Conservation (phyloP, 2,329 filamentous ascomycete genomes). For the Penicillium occitanis region DNA sequence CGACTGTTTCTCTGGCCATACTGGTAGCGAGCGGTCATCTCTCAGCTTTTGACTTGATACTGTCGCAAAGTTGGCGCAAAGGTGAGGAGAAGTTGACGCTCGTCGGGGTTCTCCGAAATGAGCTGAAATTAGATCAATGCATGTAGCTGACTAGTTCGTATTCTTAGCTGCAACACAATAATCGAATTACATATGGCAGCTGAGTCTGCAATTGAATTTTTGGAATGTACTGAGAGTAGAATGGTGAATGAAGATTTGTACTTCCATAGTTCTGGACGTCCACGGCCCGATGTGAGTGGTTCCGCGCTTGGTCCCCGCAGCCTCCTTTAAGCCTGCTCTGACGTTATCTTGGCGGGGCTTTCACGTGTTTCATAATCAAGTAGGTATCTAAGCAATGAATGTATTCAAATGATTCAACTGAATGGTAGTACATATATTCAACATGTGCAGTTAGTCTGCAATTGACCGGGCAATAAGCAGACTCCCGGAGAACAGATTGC, state of each 20-base stretch:
- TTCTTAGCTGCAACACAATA: not conserved
- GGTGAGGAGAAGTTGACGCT: not conserved
- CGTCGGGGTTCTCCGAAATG: constrained; percentile 7
- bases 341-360: constrained; percentile 22
- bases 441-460: constrained; percentile 5
- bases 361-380: not conserved
- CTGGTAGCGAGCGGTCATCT: constrained; percentile 36
- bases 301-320: constrained; percentile 9
- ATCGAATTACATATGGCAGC: not conserved
- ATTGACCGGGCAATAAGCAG: not conserved
- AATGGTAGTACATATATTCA: constrained; percentile 12
- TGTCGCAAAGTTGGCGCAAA: constrained; percentile 7
- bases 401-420: not conserved
- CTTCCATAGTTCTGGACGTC: not conserved
- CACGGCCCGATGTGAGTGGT: not conserved
- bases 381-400: not conserved
- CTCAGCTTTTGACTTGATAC: constrained; percentile 25
- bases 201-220: not conserved
- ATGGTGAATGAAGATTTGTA: not conserved
- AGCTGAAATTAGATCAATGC: not conserved
- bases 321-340: constrained; percentile 5
- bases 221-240: not conserved
- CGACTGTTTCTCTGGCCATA: constrained; percentile 44
- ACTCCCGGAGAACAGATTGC: not conserved
- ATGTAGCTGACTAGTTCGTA: constrained; percentile 3